Percentiles rank a stretch among this genome's conserved stretches.
Conservation (phyloP, 139 green algal species). For the Chlamydomonas applanata region DNA sequence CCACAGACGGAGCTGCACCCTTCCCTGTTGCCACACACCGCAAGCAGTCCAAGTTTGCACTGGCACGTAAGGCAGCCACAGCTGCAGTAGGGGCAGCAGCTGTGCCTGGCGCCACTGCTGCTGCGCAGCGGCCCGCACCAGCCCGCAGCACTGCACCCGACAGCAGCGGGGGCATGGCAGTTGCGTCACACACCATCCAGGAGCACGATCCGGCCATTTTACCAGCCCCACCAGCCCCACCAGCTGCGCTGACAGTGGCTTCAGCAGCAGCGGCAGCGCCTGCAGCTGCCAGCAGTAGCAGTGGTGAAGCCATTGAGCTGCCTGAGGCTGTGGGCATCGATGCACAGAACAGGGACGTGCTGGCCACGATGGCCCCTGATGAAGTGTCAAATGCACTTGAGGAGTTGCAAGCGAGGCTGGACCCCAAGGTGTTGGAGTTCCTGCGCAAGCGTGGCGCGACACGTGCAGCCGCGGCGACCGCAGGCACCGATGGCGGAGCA, state of each 20-base stretch:
- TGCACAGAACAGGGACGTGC: slow-evolving; percentile 5
- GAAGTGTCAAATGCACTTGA: slow-evolving; percentile 29
- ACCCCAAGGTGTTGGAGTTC: slow-evolving; percentile 24
- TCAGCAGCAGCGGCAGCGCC: slow-evolving; percentile 11
- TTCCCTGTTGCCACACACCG: slow-evolving; percentile 38
- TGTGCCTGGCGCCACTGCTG: neutral
- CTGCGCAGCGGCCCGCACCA: too few relatives aligned
- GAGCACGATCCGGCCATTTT: too few relatives aligned
- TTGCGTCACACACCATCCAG: too few relatives aligned
- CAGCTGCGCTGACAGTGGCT: neutral
- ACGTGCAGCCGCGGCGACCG: neutral
- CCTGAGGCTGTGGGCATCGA: slow-evolving; percentile 19
- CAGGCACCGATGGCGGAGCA: neutral
- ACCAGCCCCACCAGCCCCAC: too few relatives aligned
- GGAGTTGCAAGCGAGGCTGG: slow-evolving; percentile 23
- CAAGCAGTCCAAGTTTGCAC: slow-evolving; percentile 32
- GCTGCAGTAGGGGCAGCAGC: neutral
- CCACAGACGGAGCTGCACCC: too few relatives aligned
- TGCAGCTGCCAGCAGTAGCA: neutral
- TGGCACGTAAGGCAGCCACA: neutral
- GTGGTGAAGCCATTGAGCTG: neutral
- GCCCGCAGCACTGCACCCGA: too few relatives aligned
- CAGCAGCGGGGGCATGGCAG: too few relatives aligned
- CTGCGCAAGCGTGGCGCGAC: slow-evolving; percentile 13
- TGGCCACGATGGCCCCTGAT: slow-evolving; percentile 19